phyloP scores from a whole-genome alignment of 768 basidiomycete genomes.

The Rhizopogon vesiculosus region DNA sequence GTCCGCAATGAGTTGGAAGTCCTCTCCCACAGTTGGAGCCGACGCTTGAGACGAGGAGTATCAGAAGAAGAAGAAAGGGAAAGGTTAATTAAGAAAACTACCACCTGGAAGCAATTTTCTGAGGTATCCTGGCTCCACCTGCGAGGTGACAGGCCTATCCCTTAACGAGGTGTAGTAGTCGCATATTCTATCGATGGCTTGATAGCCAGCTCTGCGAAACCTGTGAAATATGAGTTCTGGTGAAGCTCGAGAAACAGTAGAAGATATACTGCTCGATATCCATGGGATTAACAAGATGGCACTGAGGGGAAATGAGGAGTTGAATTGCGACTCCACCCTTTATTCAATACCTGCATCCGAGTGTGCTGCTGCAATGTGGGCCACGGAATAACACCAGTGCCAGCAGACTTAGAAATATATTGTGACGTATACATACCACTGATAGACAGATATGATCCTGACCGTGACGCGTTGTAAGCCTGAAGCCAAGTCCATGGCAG shows the following conservation, averaged over 20 bases:
- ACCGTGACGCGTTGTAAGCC: too few species aligned
- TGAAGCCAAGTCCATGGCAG: too few species aligned
- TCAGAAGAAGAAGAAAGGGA: background rate
- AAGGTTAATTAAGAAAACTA: background rate
- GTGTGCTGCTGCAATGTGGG: too few species aligned
- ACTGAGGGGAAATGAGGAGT: too few species aligned
- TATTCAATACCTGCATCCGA: too few species aligned
- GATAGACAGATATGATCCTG: too few species aligned
- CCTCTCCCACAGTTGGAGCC: conserved; percentile 69
- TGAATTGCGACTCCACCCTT: too few species aligned
- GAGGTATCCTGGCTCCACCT: conserved; percentile 84
- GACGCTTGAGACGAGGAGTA: conserved; percentile 29
- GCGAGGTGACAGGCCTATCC: conserved; percentile 57
- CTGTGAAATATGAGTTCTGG: conserved; percentile 29
- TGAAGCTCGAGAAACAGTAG: background rate
- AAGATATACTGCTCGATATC: conserved; percentile 42
- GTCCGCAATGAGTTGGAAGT: conserved; percentile 66
- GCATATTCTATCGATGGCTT: conserved; percentile 50
- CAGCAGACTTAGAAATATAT: too few species aligned
- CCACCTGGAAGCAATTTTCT: conserved; percentile 60
- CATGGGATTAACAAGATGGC: conserved; percentile 21
- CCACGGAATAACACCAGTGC: too few species aligned
- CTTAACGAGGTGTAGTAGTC: conserved; percentile 55
- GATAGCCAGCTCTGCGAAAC: conserved; percentile 83
- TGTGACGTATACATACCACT: too few species aligned